Base-by-base conservation (phyloP, 495 filamentous ascomycete genomes). In the Cenococcum geophilum region DNA sequence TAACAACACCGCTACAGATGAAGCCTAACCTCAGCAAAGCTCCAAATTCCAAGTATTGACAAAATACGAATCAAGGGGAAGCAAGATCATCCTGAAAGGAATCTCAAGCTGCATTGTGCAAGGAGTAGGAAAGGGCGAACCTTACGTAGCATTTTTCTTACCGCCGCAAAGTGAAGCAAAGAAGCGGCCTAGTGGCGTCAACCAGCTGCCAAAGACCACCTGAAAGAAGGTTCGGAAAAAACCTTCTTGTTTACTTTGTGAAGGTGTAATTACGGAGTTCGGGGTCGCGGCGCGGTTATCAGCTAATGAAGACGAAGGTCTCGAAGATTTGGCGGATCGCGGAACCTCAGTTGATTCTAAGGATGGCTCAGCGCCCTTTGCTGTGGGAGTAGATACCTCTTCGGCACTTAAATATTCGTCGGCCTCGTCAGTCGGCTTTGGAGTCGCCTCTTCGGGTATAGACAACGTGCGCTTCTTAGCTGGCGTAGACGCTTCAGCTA, bases 71-170 rank as follows among this genome's bases (percentile, higher is more conserved):
- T 32, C 27, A 32, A 32, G 27, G 27, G 27, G 6, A 32, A 32
- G 27, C 27, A 32, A 32, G 27, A 32, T 6, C 27, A 32, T 32
- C 6, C 27, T 6, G 6, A 32, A 32, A 32, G 27, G 27, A 32
- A 3, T 3, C 6, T 32, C 27, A 6, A 32, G 27, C 27, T 32
- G n/a, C 27, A 32, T 6, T 3, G 27, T 32, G 27, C 6, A 32
- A 32, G 2, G 2, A 32, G 27, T 6, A 32, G 27, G 27, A 53
- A 53, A 23, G 40, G 40, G 40, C 49, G 12, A 34, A 53, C 21
- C 21, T 53, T 53, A 25, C 49, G 49, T 53, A 23, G 49, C 49
- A 25, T 53, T 53, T 53, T 14, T 53, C 21, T 53, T 53, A n/a
- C 49, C 49, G 4, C 49, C 49, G 21, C 4, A 53, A 14, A 53